Evolutionary conservation across 2,329 filamentous ascomycete genomes (phyloP).

Genomic region (Sporothrix globosa): DNA sequence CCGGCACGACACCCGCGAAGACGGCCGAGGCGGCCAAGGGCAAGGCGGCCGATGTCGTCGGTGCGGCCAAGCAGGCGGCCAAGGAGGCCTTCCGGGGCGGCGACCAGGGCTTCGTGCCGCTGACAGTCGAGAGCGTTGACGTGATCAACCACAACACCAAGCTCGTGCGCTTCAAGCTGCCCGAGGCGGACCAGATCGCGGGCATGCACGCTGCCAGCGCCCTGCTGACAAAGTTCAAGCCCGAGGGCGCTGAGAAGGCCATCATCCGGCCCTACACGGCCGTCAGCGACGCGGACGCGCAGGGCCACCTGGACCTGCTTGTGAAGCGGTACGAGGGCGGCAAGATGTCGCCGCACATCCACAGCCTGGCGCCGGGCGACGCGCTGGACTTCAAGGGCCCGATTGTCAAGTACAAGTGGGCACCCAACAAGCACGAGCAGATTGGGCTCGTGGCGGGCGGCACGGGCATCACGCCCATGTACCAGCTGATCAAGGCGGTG

Average conservation of each 20-base stretch:
- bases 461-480: slow-evolving; percentile 97
- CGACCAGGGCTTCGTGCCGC: slow-evolving; percentile 83
- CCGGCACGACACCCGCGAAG: slow-evolving; percentile 36
- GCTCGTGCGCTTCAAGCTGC: slow-evolving; percentile 83
- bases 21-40: slow-evolving; percentile 60
- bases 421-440: slow-evolving; percentile 89
- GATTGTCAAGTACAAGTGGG: slow-evolving; percentile 90
- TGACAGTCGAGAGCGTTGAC: slow-evolving; percentile 79
- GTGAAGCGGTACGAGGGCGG: slow-evolving; percentile 91
- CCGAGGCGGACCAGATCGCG: slow-evolving; percentile 80
- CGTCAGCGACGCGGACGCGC: slow-evolving; percentile 78
- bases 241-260: slow-evolving; percentile 74
- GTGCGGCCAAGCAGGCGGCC: slow-evolving; percentile 36
- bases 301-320: slow-evolving; percentile 83
- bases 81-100: slow-evolving; percentile 72
- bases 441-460: slow-evolving; percentile 88
- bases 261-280: slow-evolving; percentile 93
- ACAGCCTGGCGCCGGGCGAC: slow-evolving; percentile 80
- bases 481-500: slow-evolving; percentile 86
- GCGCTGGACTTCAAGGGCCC: slow-evolving; percentile 91
- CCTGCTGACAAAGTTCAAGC: slow-evolving; percentile 89
- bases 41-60: slow-evolving; percentile 45
- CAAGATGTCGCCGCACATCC: slow-evolving; percentile 88
- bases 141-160: slow-evolving; percentile 93
- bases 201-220: slow-evolving; percentile 83